These are phyloP conservation scores for Russula sp. DNA, from an alignment of 768 basidiomycete genomes.

Conservation along the genomic window DNA sequence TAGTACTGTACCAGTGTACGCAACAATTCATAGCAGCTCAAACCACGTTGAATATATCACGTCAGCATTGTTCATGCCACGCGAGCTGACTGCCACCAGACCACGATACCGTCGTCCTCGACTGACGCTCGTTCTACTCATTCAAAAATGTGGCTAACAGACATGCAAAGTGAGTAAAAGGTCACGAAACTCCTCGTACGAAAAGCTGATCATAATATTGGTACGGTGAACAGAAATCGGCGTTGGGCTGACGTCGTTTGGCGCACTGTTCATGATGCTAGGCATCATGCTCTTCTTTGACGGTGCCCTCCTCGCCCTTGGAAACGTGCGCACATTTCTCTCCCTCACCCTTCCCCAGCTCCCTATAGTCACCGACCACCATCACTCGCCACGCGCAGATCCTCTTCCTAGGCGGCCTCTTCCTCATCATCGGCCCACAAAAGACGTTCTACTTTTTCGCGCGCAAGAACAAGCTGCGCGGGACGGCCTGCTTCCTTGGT, in stretches of 20 bases:
- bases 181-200: too few relatives aligned
- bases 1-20: too few relatives aligned
- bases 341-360: background rate
- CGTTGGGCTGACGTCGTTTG: constrained; percentile 94
- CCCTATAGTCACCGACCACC: background rate
- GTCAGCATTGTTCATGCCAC: background rate
- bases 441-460: constrained; percentile 99
- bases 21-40: too few relatives aligned
- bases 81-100: background rate
- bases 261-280: constrained; percentile 91
- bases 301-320: constrained; percentile 91
- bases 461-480: constrained; percentile 90
- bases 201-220: background rate
- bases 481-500: constrained; percentile 82
- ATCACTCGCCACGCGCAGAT: constrained; percentile 51
- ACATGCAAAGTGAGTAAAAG: constrained; percentile 55
- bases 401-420: constrained; percentile 90
- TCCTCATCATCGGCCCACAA: constrained; percentile 93
- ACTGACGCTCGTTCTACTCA: background rate
- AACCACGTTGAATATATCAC: too few relatives aligned
- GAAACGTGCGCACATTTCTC: constrained; percentile 62
- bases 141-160: constrained; percentile 57
- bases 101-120: background rate
- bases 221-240: constrained; percentile 69
- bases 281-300: constrained; percentile 97